Conservation (phyloP, 148 eudicot species). For the Polygonum aviculare region DNA sequence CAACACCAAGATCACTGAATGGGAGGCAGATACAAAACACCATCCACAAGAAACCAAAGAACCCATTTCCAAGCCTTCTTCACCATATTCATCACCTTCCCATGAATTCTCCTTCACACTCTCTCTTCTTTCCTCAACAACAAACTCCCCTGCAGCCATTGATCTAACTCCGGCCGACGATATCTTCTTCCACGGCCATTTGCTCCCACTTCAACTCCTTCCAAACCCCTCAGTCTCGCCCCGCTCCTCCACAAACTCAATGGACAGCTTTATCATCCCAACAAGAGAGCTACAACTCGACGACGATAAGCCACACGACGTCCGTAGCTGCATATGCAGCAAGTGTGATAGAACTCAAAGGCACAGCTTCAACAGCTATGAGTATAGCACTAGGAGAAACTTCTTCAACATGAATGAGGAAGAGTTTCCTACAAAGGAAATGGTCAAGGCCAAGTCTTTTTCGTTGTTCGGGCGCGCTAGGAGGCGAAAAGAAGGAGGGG, state of each 20-base stretch:
- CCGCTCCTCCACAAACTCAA: conserved; percentile 53
- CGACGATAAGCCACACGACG: neutral
- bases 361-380: conserved; percentile 13
- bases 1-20: neutral
- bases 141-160: conserved; percentile 17
- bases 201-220: conserved; percentile 67
- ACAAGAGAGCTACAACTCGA: conserved; percentile 17
- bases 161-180: conserved; percentile 78
- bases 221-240: conserved; percentile 47
- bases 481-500: conserved; percentile 30
- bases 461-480: conserved; percentile 45
- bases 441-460: conserved; percentile 45
- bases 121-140: conserved; percentile 16
- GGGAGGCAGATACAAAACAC: neutral
- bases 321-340: neutral
- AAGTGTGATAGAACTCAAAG: neutral
- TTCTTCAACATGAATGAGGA: neutral
- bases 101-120: conserved; percentile 48
- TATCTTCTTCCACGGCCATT: conserved; percentile 71
- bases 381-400: neutral
- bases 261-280: conserved; percentile 51
- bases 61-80: conserved; percentile 13
- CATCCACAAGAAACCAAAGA: neutral
- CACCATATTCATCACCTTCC: conserved; percentile 32
- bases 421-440: neutral